A percentile compares a stretch with the other conserved stretches of the same genome.
These are phyloP conservation scores for Trichoderma gracile DNA, from an alignment of 2,329 filamentous ascomycete species.

Conservation along the genomic window DNA sequence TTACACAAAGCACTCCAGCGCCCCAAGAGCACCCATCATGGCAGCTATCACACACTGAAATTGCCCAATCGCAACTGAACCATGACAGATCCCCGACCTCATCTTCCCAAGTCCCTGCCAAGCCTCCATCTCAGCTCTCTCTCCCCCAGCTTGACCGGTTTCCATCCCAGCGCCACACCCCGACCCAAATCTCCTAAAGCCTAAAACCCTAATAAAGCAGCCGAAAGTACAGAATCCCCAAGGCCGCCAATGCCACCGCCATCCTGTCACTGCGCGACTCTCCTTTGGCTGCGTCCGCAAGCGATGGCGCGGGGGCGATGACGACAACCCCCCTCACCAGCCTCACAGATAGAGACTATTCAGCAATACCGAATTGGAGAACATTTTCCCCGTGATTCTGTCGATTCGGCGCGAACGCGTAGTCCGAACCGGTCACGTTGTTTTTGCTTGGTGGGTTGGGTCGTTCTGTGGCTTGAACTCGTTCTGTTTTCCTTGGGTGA, in stretches of 20 bases:
- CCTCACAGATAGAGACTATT: neutral
- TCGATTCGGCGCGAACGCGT: constrained; percentile 1
- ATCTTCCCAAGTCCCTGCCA: neutral
- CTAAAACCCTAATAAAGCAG: neutral
- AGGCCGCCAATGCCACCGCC: constrained; percentile 9
- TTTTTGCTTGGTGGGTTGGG: neutral
- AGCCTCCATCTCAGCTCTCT: neutral
- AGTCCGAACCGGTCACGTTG: neutral
- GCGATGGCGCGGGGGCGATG: constrained; percentile 3
- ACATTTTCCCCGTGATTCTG: neutral
- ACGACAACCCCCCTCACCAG: constrained; percentile 1
- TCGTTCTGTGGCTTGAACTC: neutral
- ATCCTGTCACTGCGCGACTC: constrained; percentile 12
- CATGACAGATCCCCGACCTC: neutral
- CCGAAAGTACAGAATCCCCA: neutral
- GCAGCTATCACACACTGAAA: too few species aligned
- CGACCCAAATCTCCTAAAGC: neutral
- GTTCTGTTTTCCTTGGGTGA: neutral
- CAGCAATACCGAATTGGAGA: too few species aligned
- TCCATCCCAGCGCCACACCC: neutral
- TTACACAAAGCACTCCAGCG: neutral
- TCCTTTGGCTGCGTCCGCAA: neutral
- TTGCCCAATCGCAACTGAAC: neutral
- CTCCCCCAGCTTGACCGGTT: neutral
- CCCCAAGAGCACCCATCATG: neutral